Base-by-base conservation (phyloP, 1,139 yeast species). In the Pichia sp. region DNA sequence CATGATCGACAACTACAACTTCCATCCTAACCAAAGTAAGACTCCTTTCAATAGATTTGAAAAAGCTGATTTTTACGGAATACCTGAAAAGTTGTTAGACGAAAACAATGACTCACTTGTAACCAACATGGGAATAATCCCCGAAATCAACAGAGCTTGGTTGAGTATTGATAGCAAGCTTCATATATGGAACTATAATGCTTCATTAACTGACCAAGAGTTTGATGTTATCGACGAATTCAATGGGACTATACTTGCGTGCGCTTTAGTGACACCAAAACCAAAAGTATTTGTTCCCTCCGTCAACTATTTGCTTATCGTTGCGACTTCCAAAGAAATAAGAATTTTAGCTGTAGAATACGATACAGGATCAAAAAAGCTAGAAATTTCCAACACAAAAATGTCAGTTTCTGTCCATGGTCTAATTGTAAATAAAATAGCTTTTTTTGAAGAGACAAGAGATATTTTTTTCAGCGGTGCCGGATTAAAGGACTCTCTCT, bases 141-240 rank as follows among this genome's bases (percentile, higher is more conserved):
- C 93, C 0, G 91, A 86, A 54, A 79, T 93, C 41, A 82, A 83
- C 56, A 79, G 96, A 56, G 83, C 93, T 8, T 93, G 98, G 98
- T 79, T 91, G 46, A 82, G 88, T 2, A 82, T 85, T 41, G 98
- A 90, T 66, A 86, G 86, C 63, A 83, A 85, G 62, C 74, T 95
- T 62, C 80, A 87, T 40, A 76, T 95, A 39, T 93, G 99, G 99
- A 84, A 86, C 64, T 85, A 81, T 65, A 73, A 72, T 55, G 81
- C 82, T 47, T 54, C 62, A 3, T 30, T 52, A n/a, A 79, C 84
- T 2, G 80, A 78, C 60, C 70, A 85, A 10, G 95, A 87, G 57
- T 87, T 84, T 63, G 82, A 85, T 59, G 82, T 89, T 6, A 85
- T 91, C 52, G 97, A 90, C 65, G 95, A 87, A 61, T 79, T 90